phyloP scores from a whole-genome alignment of 1,284 basidiomycete species.

The Phenoliferia sp. region DNA sequence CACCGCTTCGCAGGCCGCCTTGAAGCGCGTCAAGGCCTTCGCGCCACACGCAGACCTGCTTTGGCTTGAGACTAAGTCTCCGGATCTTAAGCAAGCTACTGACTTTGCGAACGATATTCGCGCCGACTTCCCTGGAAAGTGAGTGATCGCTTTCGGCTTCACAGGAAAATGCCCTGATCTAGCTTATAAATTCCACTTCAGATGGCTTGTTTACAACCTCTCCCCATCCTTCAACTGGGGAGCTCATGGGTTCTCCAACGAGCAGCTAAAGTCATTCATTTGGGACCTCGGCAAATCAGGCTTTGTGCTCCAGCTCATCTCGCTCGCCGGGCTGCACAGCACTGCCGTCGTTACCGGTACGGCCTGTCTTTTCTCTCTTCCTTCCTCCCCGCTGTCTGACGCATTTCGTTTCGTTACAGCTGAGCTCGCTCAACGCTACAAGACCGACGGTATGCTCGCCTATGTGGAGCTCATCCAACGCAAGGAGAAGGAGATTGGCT shows the following conservation, averaged over 20 bases:
- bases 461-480: conserved; percentile 78
- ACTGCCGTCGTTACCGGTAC: conserved; percentile 79
- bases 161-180: neutral
- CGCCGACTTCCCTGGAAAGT: conserved; percentile 52
- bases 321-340: conserved; percentile 94
- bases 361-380: too few species aligned
- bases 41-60: conserved; percentile 51
- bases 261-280: conserved; percentile 84
- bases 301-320: conserved; percentile 98
- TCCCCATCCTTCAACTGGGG: conserved; percentile 56
- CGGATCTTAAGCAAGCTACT: conserved; percentile 86
- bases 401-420: conserved; percentile 50
- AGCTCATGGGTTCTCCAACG: conserved; percentile 79
- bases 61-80: conserved; percentile 97
- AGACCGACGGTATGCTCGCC: conserved; percentile 74
- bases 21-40: conserved; percentile 87
- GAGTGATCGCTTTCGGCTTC: neutral
- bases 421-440: conserved; percentile 58
- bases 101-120: conserved; percentile 89
- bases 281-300: conserved; percentile 91
- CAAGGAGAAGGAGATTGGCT: conserved; percentile 83
- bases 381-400: too few species aligned
- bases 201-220: conserved; percentile 93
- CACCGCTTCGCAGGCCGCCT: conserved; percentile 82
- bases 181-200: conserved; percentile 48